These are phyloP conservation scores for Pichia sp. DNA, from an alignment of 1,139 yeast genomes.

Conservation along the genomic window DNA sequence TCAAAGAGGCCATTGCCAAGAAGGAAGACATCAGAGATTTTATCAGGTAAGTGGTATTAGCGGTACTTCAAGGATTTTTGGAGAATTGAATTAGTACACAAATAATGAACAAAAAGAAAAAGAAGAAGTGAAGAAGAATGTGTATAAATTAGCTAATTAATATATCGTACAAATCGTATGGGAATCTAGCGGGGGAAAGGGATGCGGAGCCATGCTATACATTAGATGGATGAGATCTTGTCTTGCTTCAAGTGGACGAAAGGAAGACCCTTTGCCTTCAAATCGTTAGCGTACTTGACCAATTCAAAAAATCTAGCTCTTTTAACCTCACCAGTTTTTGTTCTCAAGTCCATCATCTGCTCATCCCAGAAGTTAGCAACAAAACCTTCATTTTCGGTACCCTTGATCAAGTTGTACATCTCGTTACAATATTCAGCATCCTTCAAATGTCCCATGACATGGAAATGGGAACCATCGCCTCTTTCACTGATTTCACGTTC, in stretches of 20 bases:
- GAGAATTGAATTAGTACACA: too few relatives aligned
- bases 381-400: constrained; percentile 24
- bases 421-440: constrained; percentile 28
- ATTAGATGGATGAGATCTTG: too few relatives aligned
- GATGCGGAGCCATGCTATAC: too few relatives aligned
- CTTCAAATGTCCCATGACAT: constrained; percentile 22
- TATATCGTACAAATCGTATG: too few relatives aligned
- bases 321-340: constrained; percentile 20
- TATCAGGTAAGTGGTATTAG: too few relatives aligned
- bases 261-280: constrained; percentile 19
- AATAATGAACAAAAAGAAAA: too few relatives aligned
- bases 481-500: constrained; percentile 17
- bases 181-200: too few relatives aligned
- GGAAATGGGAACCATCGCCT: constrained; percentile 26
- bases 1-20: not conserved
- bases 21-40: not conserved
- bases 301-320: constrained; percentile 22
- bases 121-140: too few relatives aligned
- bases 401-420: constrained; percentile 20
- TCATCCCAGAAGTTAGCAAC: constrained; percentile 26
- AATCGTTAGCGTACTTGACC: constrained; percentile 21
- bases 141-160: too few relatives aligned
- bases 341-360: constrained; percentile 19
- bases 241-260: constrained; percentile 15
- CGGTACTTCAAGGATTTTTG: too few relatives aligned